Evolutionary conservation across 805 yeast genomes (phyloP), one percentile per base, ranked within the genome.

Genomic region (Metschnikowia orientalis): DNA sequence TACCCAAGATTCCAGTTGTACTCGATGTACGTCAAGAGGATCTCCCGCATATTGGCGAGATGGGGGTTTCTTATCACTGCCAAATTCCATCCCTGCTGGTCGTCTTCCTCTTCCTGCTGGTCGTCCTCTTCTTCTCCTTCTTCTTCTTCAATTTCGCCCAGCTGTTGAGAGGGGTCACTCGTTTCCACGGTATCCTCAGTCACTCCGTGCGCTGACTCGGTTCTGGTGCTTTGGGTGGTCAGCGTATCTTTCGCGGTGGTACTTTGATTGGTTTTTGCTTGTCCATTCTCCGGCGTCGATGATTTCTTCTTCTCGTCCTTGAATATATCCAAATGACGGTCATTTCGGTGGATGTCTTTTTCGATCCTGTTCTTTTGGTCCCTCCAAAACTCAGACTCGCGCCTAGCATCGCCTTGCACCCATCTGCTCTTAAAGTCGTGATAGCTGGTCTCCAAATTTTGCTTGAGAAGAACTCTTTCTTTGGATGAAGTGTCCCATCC

Each of bases 291-390:
- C n/a, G n/a, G n/a, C 9, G 23, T 15, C 10, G 29, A 12, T 8
- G 23, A 13, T 24, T 59, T 59, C 13, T 71, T 70, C 28, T 67
- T 72, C 6, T 64, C 64, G 32, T 55, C 53, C 35, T 62, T 61
- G 58, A 79, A 92, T 2, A 89, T 57, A 1, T 76, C 73, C 28
- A 89, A 55, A 28, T 81, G 73, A 15, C 97, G 71, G 59, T 90
- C 98, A 6, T 95, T 90, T 45, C 98, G 71, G 45, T 81, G 85
- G 13, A 92, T 83, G 59, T 92, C 98, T 56, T 92, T 92, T 47
- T 89, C 95, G 44, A 92, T 90, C 39, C 97, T 72, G 38, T 77
- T 76, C 41, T 81, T 78, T 56, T 92, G 97, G 58, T 92, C 97
- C 44, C 74, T 73, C 90, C 95, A 90, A 53, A 77, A 86, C 21